A percentile compares a stretch with the other conserved stretches of the same genome.
Conservation (phyloP, 331 rosid species). For the Prunus yedoensis region DNA sequence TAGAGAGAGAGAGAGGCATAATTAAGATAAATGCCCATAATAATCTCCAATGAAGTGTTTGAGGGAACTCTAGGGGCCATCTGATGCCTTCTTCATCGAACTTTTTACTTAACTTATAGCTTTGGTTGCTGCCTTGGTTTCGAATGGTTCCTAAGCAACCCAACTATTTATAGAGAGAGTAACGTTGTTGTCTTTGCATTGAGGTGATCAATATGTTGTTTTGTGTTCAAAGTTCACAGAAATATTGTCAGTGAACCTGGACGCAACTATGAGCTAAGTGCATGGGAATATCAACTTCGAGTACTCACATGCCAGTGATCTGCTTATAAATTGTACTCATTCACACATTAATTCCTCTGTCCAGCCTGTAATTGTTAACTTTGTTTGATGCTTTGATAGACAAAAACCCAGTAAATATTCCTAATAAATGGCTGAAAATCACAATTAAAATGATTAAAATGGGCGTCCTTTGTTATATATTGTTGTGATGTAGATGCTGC, state of each 20-base stretch:
- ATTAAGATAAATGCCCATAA: background rate
- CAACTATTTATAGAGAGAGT: slow-evolving; percentile 24
- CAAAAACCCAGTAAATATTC: too few relatives aligned
- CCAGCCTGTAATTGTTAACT: too few relatives aligned
- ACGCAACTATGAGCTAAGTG: background rate
- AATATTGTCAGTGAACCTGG: background rate
- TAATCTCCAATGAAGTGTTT: slow-evolving; percentile 25
- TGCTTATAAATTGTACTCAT: too few relatives aligned
- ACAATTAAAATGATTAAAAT: too few relatives aligned
- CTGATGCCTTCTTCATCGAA: background rate
- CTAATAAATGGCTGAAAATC: too few relatives aligned
- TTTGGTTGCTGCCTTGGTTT: background rate
- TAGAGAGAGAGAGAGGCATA: background rate
- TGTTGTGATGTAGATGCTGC: too few relatives aligned
- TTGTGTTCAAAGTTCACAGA: background rate
- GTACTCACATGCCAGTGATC: background rate
- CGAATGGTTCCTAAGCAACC: background rate
- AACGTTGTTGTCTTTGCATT: background rate
- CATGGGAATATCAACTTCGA: slow-evolving; percentile 1
- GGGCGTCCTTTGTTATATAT: too few relatives aligned
- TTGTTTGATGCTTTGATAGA: too few relatives aligned
- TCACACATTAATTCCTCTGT: too few relatives aligned
- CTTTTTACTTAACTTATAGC: background rate
- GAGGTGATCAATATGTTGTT: background rate
- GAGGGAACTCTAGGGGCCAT: slow-evolving; percentile 33